phyloP scores from a whole-genome alignment of 176 grass and related monocot genomes.

The Rhynchospora pubera region DNA sequence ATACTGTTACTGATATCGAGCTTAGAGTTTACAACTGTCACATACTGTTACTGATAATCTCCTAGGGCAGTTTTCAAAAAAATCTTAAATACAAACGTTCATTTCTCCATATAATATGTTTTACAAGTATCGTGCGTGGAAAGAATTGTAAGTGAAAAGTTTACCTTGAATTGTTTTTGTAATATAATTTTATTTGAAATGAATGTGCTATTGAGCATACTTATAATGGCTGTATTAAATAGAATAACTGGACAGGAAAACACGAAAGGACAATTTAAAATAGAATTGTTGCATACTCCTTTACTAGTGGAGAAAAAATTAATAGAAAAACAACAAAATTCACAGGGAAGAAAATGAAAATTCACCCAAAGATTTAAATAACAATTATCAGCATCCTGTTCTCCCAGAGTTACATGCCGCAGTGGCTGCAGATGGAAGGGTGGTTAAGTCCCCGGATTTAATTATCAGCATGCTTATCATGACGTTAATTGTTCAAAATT shows the following conservation, averaged over 20 bases:
- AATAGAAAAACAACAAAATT: background rate
- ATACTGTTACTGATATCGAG: background rate
- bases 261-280: background rate
- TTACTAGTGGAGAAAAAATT: background rate
- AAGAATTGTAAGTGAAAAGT: background rate
- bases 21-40: too few relatives aligned
- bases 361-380: background rate
- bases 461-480: background rate
- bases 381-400: background rate
- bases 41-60: background rate
- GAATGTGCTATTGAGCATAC: background rate
- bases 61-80: background rate
- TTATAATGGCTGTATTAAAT: background rate
- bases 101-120: background rate
- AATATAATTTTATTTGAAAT: background rate
- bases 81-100: background rate
- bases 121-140: background rate
- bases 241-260: background rate
- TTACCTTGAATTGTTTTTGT: background rate
- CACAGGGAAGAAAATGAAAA: background rate
- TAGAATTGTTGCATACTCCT: background rate
- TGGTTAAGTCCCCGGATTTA: background rate
- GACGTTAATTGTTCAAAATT: background rate
- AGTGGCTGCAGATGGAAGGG: background rate
- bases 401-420: background rate